Conservation (phyloP, 768 basidiomycete genomes). For the Leucosporidium scottii region DNA sequence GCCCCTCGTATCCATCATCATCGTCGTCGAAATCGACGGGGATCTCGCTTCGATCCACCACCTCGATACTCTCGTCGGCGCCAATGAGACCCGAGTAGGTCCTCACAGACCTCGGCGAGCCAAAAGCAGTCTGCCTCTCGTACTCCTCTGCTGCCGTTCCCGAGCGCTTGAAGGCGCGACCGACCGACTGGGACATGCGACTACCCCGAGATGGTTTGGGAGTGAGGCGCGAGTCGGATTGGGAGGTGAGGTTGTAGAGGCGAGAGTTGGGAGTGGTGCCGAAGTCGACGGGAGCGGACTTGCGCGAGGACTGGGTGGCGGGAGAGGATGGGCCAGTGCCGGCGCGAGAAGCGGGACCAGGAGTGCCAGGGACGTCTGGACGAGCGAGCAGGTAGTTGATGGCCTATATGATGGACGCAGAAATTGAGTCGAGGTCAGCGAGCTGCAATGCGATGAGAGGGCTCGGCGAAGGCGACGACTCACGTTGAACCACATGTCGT, state of each 20-base stretch:
- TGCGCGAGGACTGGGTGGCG: neutral
- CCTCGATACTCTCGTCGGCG: slow-evolving; percentile 63
- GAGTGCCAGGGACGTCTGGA: slow-evolving; percentile 46
- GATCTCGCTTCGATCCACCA: slow-evolving; percentile 52
- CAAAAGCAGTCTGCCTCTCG: slow-evolving; percentile 27
- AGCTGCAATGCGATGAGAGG: no score
- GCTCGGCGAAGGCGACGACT: neutral
- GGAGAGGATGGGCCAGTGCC: neutral
- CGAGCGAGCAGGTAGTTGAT: slow-evolving; percentile 81
- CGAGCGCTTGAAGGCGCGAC: slow-evolving; percentile 56
- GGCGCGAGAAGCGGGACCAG: slow-evolving; percentile 6
- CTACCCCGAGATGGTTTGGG: slow-evolving; percentile 7
- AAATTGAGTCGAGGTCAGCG: no score
- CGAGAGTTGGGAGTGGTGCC: slow-evolving; percentile 1
- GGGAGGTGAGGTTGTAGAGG: slow-evolving; percentile 11
- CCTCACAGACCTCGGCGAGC: slow-evolving; percentile 40
- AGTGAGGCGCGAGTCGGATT: slow-evolving; percentile 33
- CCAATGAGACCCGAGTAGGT: slow-evolving; percentile 40
- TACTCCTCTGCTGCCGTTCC: slow-evolving; percentile 92
- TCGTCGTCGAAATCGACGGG: slow-evolving; percentile 47
- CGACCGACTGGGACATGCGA: no score
- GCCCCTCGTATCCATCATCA: slow-evolving; percentile 71
- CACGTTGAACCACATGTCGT: slow-evolving; percentile 81
- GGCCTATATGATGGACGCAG: no score
- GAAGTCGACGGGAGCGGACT: neutral